phyloP scores from a whole-genome alignment of 2,329 filamentous ascomycete species.

The Fusarium graminum region DNA sequence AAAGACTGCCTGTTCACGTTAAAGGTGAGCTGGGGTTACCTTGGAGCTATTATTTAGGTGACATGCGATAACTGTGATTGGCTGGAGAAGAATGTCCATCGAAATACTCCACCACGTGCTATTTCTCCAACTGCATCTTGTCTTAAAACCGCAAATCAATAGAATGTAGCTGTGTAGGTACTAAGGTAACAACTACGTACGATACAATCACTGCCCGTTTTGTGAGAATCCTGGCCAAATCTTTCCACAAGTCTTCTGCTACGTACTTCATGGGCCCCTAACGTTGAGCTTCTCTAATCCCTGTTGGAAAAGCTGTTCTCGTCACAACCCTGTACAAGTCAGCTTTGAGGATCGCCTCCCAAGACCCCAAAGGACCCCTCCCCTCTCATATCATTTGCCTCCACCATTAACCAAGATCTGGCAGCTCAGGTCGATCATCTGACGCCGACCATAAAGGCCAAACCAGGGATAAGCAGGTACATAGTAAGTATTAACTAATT shows the following conservation, averaged over 20 bases:
- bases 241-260: constrained; percentile 10
- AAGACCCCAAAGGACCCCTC: constrained; percentile 16
- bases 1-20: constrained; percentile 39
- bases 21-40: constrained; percentile 35
- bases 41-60: constrained; percentile 29
- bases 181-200: neutral
- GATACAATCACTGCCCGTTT: constrained; percentile 15
- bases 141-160: constrained; percentile 3
- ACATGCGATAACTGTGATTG: constrained; percentile 19
- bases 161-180: no score
- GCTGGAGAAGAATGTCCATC: constrained; percentile 5
- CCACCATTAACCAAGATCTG: constrained; percentile 31
- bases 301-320: constrained; percentile 21
- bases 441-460: constrained; percentile 22
- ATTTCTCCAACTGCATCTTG: constrained; percentile 11
- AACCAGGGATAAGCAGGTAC: neutral
- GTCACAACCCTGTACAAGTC: constrained; percentile 29
- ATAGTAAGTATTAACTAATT: neutral
- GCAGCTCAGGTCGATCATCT: constrained; percentile 43
- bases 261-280: constrained; percentile 1
- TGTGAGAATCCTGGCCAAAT: constrained; percentile 24
- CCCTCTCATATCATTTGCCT: constrained; percentile 26
- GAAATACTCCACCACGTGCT: constrained; percentile 43
- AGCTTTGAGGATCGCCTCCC: constrained; percentile 32
- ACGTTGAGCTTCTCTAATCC: constrained; percentile 19